These are phyloP conservation scores for Stachybotrys elegans DNA, from an alignment of 2,329 filamentous ascomycete genomes.

Conservation along the genomic window DNA sequence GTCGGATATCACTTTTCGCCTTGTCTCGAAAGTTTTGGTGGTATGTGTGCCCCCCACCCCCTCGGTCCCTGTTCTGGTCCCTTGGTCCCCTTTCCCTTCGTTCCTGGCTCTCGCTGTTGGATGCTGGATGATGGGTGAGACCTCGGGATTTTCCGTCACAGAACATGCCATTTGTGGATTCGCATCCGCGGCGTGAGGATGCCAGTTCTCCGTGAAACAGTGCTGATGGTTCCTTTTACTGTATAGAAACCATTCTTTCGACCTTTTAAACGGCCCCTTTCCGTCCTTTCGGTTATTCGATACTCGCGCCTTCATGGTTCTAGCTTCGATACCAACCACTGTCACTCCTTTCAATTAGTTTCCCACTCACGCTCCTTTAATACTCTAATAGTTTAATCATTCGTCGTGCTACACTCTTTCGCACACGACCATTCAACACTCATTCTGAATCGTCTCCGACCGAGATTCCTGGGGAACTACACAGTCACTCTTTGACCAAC, in stretches of 20 bases:
- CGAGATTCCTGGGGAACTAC: constrained; percentile 50
- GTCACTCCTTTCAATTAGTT: constrained; percentile 51
- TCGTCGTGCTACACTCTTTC: constrained; percentile 36
- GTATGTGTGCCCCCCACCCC: too few species aligned
- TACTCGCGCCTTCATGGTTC: constrained; percentile 34
- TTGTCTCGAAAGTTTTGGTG: too few species aligned
- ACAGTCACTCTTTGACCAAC: constrained; percentile 41
- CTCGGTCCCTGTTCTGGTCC: too few species aligned
- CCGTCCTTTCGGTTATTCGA: constrained; percentile 32
- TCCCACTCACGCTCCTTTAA: constrained; percentile 54
- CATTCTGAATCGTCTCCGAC: constrained; percentile 26
- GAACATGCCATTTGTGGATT: too few species aligned
- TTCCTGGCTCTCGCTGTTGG: too few species aligned
- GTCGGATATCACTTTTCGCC: constrained; percentile 42
- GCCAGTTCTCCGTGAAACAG: too few species aligned
- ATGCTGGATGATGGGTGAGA: too few species aligned
- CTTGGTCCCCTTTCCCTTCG: too few species aligned
- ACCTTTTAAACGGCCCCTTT: constrained; percentile 42
- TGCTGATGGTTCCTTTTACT: too few species aligned
- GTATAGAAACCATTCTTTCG: constrained; percentile 23
- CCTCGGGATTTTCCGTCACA: too few species aligned
- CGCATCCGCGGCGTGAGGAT: too few species aligned
- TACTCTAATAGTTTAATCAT: constrained; percentile 48
- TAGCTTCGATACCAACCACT: constrained; percentile 44
- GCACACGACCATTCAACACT: constrained; percentile 17